A percentile compares a stretch with the other conserved stretches of the same genome.
Conservation (phyloP, 768 basidiomycete genomes). For the Russula foetens region DNA sequence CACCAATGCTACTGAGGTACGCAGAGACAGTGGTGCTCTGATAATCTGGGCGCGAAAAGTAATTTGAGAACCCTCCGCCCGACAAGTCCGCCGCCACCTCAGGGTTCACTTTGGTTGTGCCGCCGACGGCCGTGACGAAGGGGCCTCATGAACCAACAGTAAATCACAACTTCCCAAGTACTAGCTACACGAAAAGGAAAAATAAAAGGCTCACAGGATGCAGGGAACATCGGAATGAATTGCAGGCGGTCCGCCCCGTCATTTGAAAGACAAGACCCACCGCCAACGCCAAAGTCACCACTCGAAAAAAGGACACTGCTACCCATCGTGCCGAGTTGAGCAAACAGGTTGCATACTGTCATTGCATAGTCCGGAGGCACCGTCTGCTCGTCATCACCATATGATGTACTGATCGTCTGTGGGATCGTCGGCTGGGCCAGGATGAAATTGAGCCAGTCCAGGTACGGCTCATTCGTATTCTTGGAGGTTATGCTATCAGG, state of each 20-base stretch:
- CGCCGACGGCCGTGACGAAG: slow-evolving; percentile 54
- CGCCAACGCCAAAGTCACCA: slow-evolving; percentile 58
- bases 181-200: too few species aligned
- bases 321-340: slow-evolving; percentile 52
- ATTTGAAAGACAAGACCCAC: slow-evolving; percentile 40
- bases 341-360: slow-evolving; percentile 52
- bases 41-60: slow-evolving; percentile 27
- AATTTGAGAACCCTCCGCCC: slow-evolving; percentile 60
- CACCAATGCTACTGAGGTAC: slow-evolving; percentile 35
- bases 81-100: slow-evolving; percentile 55
- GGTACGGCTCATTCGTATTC: slow-evolving; percentile 57
- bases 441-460: slow-evolving; percentile 55
- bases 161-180: background rate
- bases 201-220: slow-evolving; percentile 29
- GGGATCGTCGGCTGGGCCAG: slow-evolving; percentile 39
- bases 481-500: slow-evolving; percentile 31
- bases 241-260: slow-evolving; percentile 26
- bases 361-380: slow-evolving; percentile 53
- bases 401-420: slow-evolving; percentile 54
- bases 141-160: slow-evolving; percentile 28
- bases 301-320: slow-evolving; percentile 55
- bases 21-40: slow-evolving; percentile 26
- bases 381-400: slow-evolving; percentile 49
- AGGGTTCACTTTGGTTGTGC: slow-evolving; percentile 50
- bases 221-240: slow-evolving; percentile 34